phyloP scores from a whole-genome alignment of 2,329 filamentous ascomycete genomes.

The Colletotrichum tamarilloi region DNA sequence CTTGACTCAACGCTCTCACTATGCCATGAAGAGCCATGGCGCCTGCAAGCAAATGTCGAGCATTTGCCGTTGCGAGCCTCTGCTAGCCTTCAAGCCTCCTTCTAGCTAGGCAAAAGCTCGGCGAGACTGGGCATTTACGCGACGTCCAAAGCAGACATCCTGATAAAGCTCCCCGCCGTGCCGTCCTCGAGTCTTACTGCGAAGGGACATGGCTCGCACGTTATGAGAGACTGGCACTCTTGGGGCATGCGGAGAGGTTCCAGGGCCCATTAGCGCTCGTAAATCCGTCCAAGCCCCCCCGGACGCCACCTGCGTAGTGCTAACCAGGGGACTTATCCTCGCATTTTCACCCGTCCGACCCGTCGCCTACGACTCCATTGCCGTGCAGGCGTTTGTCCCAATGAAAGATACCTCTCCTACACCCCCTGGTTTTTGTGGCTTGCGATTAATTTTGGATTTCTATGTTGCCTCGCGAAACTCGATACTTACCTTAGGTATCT shows the following conservation, averaged over 20 bases:
- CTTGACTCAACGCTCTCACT: conserved; percentile 9
- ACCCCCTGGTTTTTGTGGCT: not conserved
- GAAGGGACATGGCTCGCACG: not conserved
- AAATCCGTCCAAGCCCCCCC: not conserved
- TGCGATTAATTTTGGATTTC: not conserved
- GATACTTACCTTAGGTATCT: not conserved
- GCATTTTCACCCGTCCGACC: conserved; percentile 14
- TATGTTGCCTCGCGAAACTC: not conserved
- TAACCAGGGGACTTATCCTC: not conserved
- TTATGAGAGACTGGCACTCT: not conserved
- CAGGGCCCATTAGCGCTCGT: not conserved
- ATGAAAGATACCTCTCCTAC: not conserved
- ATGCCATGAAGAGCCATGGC: no score
- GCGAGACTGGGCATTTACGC: conserved; percentile 1
- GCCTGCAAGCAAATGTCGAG: not conserved
- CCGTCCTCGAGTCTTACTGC: not conserved
- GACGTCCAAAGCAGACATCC: conserved; percentile 7
- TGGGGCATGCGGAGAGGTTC: conserved; percentile 8
- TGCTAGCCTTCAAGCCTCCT: not conserved
- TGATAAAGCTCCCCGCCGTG: not conserved
- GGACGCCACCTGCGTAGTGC: conserved; percentile 16
- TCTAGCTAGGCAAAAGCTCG: conserved; percentile 2
- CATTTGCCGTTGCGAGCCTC: conserved; percentile 14
- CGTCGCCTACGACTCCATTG: conserved; percentile 19
- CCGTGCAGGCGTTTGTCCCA: conserved; percentile 28